Evolutionary conservation across 2,329 filamentous ascomycete species (phyloP), one percentile per base, ranked within the genome.

Genomic region (Mollisiaceae sp.): DNA sequence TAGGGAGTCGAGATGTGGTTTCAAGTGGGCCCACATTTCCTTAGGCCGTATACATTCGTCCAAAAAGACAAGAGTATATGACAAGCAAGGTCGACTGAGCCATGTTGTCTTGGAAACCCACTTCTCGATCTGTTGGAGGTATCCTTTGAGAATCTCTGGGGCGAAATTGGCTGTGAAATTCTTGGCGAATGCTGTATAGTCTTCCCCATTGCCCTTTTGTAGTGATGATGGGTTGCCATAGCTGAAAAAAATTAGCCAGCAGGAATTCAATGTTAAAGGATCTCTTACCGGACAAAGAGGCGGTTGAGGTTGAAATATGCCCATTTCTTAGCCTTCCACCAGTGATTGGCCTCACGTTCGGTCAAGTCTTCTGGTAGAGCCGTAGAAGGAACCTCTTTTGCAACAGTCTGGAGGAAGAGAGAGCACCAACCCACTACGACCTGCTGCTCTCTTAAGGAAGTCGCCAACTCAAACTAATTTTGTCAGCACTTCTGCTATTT

Each of bases 281-380:
- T 18, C 43, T 78, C 84, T 67, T 81, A 94, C 91, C 93, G 87
- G 72, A 98, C 94, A 76, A 95, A 99, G 20, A 99, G 86, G 68
- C 95, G 88, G 81, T 99, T 99, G 73, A 99, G 81, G 79, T 98
- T 98, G 75, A 95, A 97, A 79, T 97, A 99, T 15, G 94, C 91
- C 95, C 95, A 98, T 80, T 99, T 99, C 89, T 98, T 98, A 69
- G 94, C 92, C 83, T 98, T 99, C 94, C 94, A 99, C 94, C 95
- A 99, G 78, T 97, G 93, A 77, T 97, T 94, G 74, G 90, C 87
- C 79, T 98, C 95, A 65, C 95, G 88, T 76, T 98, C 94, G 65
- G 92, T 89, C 60, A 90, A 81, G 65, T 89, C 92, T 66, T 96
- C 93, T 65, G 83, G 79, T 85, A 98, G 89, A 41, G 94, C 90